Conservation (phyloP, 2,329 filamentous ascomycete species). For the Colletotrichum tropicicola region DNA sequence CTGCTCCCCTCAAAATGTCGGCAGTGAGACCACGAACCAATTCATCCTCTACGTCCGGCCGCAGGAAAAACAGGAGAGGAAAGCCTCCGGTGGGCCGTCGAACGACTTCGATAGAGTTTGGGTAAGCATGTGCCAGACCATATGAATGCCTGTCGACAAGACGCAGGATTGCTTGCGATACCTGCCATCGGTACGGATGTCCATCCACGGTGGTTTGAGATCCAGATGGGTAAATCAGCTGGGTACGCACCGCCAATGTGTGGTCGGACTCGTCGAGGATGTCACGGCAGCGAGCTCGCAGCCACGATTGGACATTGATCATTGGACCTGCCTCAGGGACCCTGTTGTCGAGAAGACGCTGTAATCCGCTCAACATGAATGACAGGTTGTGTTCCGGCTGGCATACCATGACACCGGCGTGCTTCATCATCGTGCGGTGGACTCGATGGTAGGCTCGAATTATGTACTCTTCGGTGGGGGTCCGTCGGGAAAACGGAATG, state of each 20-base stretch:
- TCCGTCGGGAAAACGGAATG: constrained; percentile 66
- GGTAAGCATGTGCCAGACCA: constrained; percentile 47
- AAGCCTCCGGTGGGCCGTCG: constrained; percentile 49
- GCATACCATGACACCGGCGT: constrained; percentile 63
- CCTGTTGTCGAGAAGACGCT: constrained; percentile 60
- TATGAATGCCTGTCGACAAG: constrained; percentile 49
- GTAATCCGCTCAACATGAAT: constrained; percentile 68
- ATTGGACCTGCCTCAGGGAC: constrained; percentile 53
- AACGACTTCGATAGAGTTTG: constrained; percentile 57
- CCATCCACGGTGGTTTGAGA: constrained; percentile 58
- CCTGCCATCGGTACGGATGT: constrained; percentile 60
- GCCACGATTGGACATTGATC: constrained; percentile 58
- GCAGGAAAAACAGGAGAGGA: constrained; percentile 66
- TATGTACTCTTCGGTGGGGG: constrained; percentile 40
- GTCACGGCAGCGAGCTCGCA: constrained; percentile 62
- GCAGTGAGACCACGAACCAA: constrained; percentile 49
- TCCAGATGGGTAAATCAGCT: constrained; percentile 67
- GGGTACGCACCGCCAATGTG: constrained; percentile 61
- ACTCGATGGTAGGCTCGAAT: constrained; percentile 48
- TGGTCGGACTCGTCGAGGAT: constrained; percentile 72
- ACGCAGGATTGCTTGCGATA: constrained; percentile 49
- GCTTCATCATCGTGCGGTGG: constrained; percentile 48
- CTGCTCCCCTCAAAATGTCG: constrained; percentile 45
- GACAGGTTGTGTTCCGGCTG: constrained; percentile 73
- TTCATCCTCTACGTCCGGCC: constrained; percentile 53